Base-by-base conservation (phyloP, 2,329 filamentous ascomycete genomes). In the Calonectria multiphialidica region DNA sequence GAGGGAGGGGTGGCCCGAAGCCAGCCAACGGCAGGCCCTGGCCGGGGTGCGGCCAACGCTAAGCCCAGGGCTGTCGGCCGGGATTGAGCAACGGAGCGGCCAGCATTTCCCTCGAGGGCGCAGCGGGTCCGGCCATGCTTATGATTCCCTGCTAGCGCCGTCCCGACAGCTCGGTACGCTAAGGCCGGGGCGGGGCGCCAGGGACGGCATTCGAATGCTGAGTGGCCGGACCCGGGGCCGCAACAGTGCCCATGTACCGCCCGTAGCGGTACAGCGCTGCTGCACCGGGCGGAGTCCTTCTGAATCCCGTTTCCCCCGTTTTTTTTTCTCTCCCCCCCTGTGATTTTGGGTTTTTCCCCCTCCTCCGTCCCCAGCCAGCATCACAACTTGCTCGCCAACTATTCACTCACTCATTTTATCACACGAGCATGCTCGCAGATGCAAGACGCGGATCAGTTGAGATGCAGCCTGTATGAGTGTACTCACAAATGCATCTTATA, bases 151-250 rank as follows among this genome's bases (percentile, higher is more conserved):
- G 44, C 80, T 84, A 84, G 83, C 79, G 81, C 74, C 18, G 78
- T 80, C 80, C 80, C 83, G 83, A 77, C 80, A 83, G 75, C 75
- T 76, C 82, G 83, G 83, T 80, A 83, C 76, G 78, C 82, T 79
- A 82, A 77, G 66, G 64, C 75, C 76, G 62, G 23, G 40, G 37
- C 69, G 76, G 75, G 40, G 15, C 45, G 10, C 21, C 68, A 73
- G 73, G 65, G 42, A 77, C 72, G 75, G 70, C 62, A 71, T 25
- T 72, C 72, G 68, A 45, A 44, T 69, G 30, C 68, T 81, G 75
- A 83, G 65, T 82, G 81, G 82, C 67, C 76, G 72, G 70, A 30
- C 28, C 59, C 63, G 72, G 77, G 79, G 70, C 76, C 76, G 74
- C 68, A 76, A 70, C 73, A 49, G 55, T 25, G 55, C 64, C 64